A percentile compares a stretch with the other conserved stretches of the same genome.
Evolutionary conservation across 2,329 filamentous ascomycete species (phyloP).

Genomic region (Cadophora sp.): DNA sequence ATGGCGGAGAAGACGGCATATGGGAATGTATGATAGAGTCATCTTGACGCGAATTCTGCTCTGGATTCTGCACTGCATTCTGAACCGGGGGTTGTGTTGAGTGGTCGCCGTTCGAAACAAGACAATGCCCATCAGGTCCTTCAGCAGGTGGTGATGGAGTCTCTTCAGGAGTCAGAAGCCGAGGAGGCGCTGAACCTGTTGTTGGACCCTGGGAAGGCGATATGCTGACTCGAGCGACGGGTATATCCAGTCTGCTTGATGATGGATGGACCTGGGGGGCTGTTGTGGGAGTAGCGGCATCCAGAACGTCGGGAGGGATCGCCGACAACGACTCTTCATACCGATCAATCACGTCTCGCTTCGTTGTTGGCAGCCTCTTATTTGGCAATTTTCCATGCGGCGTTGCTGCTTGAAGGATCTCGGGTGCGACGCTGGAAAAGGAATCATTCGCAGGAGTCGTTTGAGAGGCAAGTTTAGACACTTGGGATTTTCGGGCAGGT

Average conservation of each 20-base stretch:
- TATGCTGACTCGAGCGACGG: conserved; percentile 15
- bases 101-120: neutral
- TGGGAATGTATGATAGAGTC: conserved; percentile 29
- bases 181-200: conserved; percentile 19
- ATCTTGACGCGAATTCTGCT: neutral
- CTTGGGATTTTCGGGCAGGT: conserved; percentile 29
- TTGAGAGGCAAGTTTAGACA: conserved; percentile 29
- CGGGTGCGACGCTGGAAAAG: conserved; percentile 36
- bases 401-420: conserved; percentile 34
- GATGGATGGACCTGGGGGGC: conserved; percentile 1
- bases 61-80: neutral
- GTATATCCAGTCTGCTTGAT: conserved; percentile 21
- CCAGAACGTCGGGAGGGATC: conserved; percentile 28
- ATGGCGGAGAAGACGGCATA: conserved; percentile 43
- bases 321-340: conserved; percentile 40
- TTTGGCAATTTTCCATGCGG: conserved; percentile 23
- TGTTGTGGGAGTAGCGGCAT: conserved; percentile 23
- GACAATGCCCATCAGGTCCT: conserved; percentile 1
- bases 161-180: conserved; percentile 42
- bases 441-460: conserved; percentile 33
- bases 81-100: neutral
- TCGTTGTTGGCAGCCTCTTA: conserved; percentile 11
- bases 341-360: conserved; percentile 17
- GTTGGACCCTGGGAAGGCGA: conserved; percentile 17
- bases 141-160: conserved; percentile 40